phyloP scores from a whole-genome alignment of 345 rosid species.

The Eutrema heterophyllum region DNA sequence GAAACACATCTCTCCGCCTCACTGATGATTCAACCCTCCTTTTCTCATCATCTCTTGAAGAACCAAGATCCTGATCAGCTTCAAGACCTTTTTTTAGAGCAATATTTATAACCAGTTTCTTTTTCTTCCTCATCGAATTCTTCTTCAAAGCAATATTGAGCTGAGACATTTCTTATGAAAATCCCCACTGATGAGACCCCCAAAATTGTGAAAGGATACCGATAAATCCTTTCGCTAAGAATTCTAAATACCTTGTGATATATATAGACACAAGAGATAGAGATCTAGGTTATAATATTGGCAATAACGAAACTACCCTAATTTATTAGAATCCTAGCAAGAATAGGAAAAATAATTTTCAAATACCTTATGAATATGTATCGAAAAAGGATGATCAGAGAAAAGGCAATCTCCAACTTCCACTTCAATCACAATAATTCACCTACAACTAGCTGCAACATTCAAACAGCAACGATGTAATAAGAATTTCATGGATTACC shows the following conservation, averaged over 20 bases:
- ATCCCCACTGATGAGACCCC: too few relatives aligned
- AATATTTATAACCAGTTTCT: constrained; percentile 4
- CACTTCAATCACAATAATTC: neutral
- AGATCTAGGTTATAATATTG: neutral
- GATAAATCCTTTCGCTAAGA: neutral
- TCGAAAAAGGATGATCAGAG: neutral
- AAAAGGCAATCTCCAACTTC: neutral
- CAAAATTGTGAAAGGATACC: neutral
- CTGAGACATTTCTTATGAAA: constrained; percentile 10
- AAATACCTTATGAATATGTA: neutral
- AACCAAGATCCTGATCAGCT: constrained; percentile 4
- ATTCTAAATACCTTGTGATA: neutral
- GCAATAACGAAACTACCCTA: neutral
- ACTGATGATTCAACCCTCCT: neutral
- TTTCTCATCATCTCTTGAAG: neutral
- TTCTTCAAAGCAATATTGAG: constrained; percentile 1
- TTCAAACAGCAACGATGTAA: neutral
- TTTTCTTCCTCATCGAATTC: constrained; percentile 9
- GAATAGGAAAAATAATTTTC: neutral
- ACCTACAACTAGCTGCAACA: neutral
- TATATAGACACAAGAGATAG: neutral
- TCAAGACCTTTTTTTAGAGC: neutral
- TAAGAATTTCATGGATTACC: neutral
- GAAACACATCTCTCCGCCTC: neutral
- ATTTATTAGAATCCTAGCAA: neutral